Evolutionary conservation across 345 rosid species (phyloP), one percentile per base, ranked within the genome.

Genomic region (Sonneratia alba): DNA sequence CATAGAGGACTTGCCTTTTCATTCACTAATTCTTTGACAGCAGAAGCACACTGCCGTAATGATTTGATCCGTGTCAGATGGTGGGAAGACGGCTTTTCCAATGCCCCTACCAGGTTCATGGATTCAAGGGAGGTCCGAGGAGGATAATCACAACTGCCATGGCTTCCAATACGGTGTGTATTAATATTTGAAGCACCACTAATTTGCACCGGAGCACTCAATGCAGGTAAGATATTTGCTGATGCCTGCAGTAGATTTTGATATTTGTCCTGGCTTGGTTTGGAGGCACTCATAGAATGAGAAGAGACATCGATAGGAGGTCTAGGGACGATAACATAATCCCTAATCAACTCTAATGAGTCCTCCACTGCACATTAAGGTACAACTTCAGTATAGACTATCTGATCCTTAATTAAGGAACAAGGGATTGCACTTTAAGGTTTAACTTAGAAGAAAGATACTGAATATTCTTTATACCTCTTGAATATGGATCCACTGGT

Each of bases 111-210:
- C 36, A 80, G 72, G 80, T 86, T 96, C 81, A 84, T 75, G 45
- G 97, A 90, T 78, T 94, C 97, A 72, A 83, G 89, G 70, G 94
- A 95, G 76, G 92, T 90, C 73, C 90, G 86, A 70, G 88, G 90
- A 72, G 88, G 88, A 79, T 89, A 83, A 68, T 71, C 80, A 47
- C 77, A 91, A 80, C 88, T 84, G 66, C 86, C 92, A 66, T 79
- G 71, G 85, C 97, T 87, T 81, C 86, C 90, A 78, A 75, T 43
- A 38, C 43, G 83, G 74, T 68, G 78, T 24, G 77, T 47, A 49
- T 67, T 84, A 79, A 70, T 73, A 69, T 78, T 78, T 34, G 79
- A 56, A 61, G 83, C 81, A 72, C 88, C 91, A 75, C 75, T 70
- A 49, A 90, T 89, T 45, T 90, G 87, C 83, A 95, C 69, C 24